Percentiles rank a stretch among this genome's conserved stretches.
These are phyloP conservation scores for Chenopodium quinoa DNA, from an alignment of 148 eudicot species.

Conservation along the genomic window DNA sequence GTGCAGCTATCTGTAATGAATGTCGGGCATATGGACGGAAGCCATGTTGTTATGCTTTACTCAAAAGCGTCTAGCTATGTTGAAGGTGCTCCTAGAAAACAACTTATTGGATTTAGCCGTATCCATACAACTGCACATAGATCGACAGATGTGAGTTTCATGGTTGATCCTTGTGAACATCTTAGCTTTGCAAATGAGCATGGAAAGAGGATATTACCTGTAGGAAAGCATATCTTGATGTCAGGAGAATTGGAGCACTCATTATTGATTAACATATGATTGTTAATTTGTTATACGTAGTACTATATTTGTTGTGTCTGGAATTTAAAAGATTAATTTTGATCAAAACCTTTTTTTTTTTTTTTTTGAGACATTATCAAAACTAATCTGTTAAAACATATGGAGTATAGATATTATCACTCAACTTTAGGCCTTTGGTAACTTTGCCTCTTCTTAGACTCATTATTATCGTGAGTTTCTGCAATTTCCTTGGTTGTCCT, in stretches of 20 bases:
- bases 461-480: too few relatives aligned
- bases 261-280: slow-evolving; percentile 41
- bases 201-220: slow-evolving; percentile 66
- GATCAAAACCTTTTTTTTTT: too few relatives aligned
- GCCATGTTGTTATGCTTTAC: slow-evolving; percentile 59
- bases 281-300: not conserved
- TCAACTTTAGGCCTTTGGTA: too few relatives aligned
- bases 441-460: too few relatives aligned
- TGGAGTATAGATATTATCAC: too few relatives aligned
- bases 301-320: too few relatives aligned
- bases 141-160: slow-evolving; percentile 37
- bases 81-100: slow-evolving; percentile 61
- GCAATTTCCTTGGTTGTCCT: too few relatives aligned
- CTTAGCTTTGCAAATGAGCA: slow-evolving; percentile 66
- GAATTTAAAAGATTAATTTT: too few relatives aligned
- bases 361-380: too few relatives aligned
- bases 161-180: slow-evolving; percentile 73
- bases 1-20: slow-evolving; percentile 57
- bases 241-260: slow-evolving; percentile 54
- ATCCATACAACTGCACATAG: slow-evolving; percentile 40
- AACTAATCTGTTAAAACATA: too few relatives aligned
- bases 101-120: slow-evolving; percentile 76
- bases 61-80: slow-evolving; percentile 34
- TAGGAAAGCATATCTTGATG: slow-evolving; percentile 62
- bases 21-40: slow-evolving; percentile 61